Conservation (phyloP, 2,329 filamentous ascomycete genomes). For the Fusarium camptoceras region DNA sequence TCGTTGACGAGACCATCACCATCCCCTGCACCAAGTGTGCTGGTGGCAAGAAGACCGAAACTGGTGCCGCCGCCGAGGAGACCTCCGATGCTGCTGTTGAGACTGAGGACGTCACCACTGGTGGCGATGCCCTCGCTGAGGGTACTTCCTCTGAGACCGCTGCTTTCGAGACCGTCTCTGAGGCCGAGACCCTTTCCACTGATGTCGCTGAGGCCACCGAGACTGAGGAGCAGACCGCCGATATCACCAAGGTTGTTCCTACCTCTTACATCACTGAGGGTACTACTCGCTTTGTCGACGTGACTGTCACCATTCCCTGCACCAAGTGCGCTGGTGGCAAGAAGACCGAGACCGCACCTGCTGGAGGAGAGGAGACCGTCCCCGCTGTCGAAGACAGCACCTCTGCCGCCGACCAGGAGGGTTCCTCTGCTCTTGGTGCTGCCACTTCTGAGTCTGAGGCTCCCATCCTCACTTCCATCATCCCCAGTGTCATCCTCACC, state of each 20-base stretch:
- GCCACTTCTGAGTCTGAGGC: conserved; percentile 18
- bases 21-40: conserved; percentile 39
- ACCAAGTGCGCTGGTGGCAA: conserved; percentile 29
- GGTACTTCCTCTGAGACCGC: conserved; percentile 8
- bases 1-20: conserved; percentile 34
- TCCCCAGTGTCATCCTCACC: conserved; percentile 38
- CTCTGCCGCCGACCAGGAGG: conserved; percentile 20
- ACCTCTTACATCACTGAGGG: conserved; percentile 37
- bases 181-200: conserved; percentile 16
- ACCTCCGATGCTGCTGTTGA: conserved; percentile 14
- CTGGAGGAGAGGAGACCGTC: conserved; percentile 13
- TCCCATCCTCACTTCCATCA: conserved; percentile 30
- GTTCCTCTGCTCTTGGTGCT: conserved; percentile 18
- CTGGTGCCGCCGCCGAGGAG: conserved; percentile 15
- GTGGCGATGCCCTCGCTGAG: conserved; percentile 19
- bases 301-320: conserved; percentile 39
- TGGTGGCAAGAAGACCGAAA: conserved; percentile 13
- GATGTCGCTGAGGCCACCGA: conserved; percentile 11
- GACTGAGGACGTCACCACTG: conserved; percentile 15
- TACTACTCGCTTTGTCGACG: conserved; percentile 35
- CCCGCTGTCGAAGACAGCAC: conserved; percentile 24
- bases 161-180: conserved; percentile 1
- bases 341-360: conserved; percentile 23
- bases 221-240: conserved; percentile 25
- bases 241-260: conserved; percentile 35